phyloP scores from a whole-genome alignment of 768 basidiomycete genomes.

The Lentinula lateritia region DNA sequence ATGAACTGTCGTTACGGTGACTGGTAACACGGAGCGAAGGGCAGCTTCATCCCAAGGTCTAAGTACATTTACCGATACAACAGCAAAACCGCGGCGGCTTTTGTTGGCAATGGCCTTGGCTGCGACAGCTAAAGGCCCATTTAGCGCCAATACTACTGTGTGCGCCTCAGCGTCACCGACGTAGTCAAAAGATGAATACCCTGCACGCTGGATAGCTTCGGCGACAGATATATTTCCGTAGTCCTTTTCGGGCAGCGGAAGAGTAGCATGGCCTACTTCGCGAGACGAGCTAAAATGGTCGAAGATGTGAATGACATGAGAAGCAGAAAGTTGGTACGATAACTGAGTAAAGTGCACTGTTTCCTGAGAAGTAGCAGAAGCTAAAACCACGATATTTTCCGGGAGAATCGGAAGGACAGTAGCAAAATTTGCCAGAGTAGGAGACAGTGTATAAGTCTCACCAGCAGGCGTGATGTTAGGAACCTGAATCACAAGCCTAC shows the following conservation, averaged over 20 bases:
- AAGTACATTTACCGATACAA: constrained; percentile 71
- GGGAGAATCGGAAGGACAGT: constrained; percentile 57
- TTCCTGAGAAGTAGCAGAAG: constrained; percentile 84
- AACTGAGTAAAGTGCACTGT: constrained; percentile 70
- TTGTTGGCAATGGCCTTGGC: constrained; percentile 46
- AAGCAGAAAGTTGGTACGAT: constrained; percentile 61
- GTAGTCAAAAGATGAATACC: constrained; percentile 79
- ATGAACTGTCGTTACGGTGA: constrained; percentile 51
- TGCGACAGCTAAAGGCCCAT: constrained; percentile 69
- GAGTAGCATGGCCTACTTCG: constrained; percentile 58
- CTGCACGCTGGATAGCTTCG: constrained; percentile 47
- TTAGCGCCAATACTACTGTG: constrained; percentile 65
- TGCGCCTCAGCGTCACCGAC: constrained; percentile 57
- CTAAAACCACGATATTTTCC: constrained; percentile 61
- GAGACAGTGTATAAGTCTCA: constrained; percentile 63
- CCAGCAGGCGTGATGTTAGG: constrained; percentile 66
- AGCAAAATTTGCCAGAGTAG: constrained; percentile 69
- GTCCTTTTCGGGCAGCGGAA: constrained; percentile 28
- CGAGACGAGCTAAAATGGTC: constrained; percentile 80
- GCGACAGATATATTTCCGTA: constrained; percentile 28
- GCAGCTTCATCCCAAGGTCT: constrained; percentile 75
- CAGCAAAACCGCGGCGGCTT: constrained; percentile 45
- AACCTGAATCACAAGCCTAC: constrained; percentile 79
- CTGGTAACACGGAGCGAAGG: constrained; percentile 56
- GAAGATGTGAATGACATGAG: constrained; percentile 84